These are phyloP conservation scores for Apiospora koreana DNA, from an alignment of 2,329 filamentous ascomycete species.

Conservation along the genomic window DNA sequence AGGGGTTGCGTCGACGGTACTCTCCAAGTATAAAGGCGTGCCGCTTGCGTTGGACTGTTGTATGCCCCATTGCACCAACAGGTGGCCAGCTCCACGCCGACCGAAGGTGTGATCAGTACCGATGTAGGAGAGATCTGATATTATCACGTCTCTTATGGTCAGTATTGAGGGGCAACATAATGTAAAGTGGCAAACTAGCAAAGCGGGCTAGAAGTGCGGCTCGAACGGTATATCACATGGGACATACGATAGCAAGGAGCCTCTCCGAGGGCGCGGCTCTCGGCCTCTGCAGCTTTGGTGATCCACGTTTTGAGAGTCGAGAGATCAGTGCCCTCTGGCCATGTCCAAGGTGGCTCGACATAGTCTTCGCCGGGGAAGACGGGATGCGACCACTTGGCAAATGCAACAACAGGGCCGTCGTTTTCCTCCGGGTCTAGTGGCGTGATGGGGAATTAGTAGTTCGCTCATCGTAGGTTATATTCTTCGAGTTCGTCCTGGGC, in stretches of 20 bases:
- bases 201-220: background rate
- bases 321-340: constrained; percentile 25
- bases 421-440: background rate
- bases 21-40: constrained; percentile 25
- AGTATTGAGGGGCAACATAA: background rate
- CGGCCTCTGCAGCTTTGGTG: constrained; percentile 18
- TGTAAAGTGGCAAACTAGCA: background rate
- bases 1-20: constrained; percentile 26
- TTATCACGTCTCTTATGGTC: background rate
- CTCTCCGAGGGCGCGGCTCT: constrained; percentile 18
- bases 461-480: background rate
- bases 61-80: constrained; percentile 27
- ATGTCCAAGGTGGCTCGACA: constrained; percentile 25
- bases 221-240: background rate
- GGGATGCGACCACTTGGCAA: constrained; percentile 29
- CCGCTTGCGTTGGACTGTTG: constrained; percentile 16
- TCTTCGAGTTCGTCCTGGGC: background rate
- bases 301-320: constrained; percentile 20
- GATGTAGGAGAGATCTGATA: constrained; percentile 26
- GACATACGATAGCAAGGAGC: constrained; percentile 25
- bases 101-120: constrained; percentile 24
- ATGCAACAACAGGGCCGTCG: constrained; percentile 18
- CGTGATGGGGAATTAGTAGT: background rate
- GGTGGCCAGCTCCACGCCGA: constrained; percentile 22
- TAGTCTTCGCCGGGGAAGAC: constrained; percentile 18